Conservation (phyloP, 1,284 basidiomycete genomes). For the Chiua sp. region DNA sequence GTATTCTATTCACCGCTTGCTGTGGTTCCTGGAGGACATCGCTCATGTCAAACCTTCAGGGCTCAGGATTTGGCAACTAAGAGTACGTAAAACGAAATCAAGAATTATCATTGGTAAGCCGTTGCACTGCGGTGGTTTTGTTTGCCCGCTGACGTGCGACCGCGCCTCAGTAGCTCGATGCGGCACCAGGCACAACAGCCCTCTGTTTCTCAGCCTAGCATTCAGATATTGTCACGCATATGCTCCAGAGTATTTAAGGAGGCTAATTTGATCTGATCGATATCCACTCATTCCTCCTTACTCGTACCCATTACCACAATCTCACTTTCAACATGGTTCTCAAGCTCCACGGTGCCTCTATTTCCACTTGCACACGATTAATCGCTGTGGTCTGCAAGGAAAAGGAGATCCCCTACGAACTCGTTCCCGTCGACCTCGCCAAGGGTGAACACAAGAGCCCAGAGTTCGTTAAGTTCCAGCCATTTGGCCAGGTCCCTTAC, state of each 20-base stretch:
- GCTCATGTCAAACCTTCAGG: neutral
- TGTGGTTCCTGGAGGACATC: neutral
- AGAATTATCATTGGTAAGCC: too few relatives aligned
- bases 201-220: too few relatives aligned
- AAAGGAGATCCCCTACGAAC: conserved; percentile 55
- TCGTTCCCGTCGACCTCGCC: conserved; percentile 47
- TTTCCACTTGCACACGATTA: conserved; percentile 52
- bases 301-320: neutral
- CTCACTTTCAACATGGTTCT: conserved; percentile 47
- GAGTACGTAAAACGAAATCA: too few relatives aligned
- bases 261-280: neutral
- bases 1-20: neutral
- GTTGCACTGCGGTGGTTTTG: too few relatives aligned
- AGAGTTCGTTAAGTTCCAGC: conserved; percentile 52
- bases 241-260: neutral
- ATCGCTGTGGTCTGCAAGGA: conserved; percentile 54
- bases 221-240: neutral
- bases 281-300: neutral
- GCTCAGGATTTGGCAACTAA: too few relatives aligned
- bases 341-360: conserved; percentile 49
- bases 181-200: too few relatives aligned
- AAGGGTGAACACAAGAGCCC: conserved; percentile 55
- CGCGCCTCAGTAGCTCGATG: too few relatives aligned
- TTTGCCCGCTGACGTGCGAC: too few relatives aligned
- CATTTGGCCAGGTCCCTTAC: conserved; percentile 72